phyloP scores from a whole-genome alignment of 1,139 yeast genomes.

The Blastobotrys petasosporus region DNA sequence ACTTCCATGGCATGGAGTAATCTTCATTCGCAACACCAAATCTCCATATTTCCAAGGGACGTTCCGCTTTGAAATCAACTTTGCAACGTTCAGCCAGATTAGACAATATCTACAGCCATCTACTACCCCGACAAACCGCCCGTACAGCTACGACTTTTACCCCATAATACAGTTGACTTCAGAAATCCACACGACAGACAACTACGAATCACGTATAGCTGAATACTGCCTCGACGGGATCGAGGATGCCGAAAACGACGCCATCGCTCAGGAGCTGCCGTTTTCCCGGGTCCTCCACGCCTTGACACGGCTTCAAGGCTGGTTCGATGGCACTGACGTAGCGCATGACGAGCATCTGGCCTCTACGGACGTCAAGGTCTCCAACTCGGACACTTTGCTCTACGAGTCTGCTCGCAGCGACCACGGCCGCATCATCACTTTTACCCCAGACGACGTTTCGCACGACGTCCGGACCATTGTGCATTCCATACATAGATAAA shows the following conservation, averaged over 20 bases:
- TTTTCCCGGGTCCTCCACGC: conserved; percentile 15
- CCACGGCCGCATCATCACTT: conserved; percentile 9
- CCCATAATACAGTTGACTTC: conserved; percentile 13
- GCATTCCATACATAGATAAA: not conserved
- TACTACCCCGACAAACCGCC: conserved; percentile 1
- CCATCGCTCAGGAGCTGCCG: conserved; percentile 2
- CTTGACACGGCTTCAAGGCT: conserved; percentile 9
- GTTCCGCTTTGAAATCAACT: conserved; percentile 14
- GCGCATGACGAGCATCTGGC: conserved; percentile 14
- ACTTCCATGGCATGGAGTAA: conserved; percentile 17
- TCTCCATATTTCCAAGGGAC: conserved; percentile 14
- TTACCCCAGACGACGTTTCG: conserved; percentile 5
- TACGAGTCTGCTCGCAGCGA: conserved; percentile 8
- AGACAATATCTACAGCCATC: conserved; percentile 13
- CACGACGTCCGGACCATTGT: conserved; percentile 2
- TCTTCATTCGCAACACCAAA: conserved; percentile 12
- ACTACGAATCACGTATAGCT: conserved; percentile 10
- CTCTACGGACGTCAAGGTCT: conserved; percentile 13
- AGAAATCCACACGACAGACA: conserved; percentile 11
- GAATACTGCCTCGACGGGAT: conserved; percentile 15
- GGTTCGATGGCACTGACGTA: conserved; percentile 11
- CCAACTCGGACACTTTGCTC: conserved; percentile 14
- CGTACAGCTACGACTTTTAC: conserved; percentile 10
- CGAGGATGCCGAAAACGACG: conserved; percentile 5
- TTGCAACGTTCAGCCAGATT: conserved; percentile 12